These are phyloP conservation scores for Claviceps humidiphila DNA, from an alignment of 2,329 filamentous ascomycete genomes.

Conservation along the genomic window DNA sequence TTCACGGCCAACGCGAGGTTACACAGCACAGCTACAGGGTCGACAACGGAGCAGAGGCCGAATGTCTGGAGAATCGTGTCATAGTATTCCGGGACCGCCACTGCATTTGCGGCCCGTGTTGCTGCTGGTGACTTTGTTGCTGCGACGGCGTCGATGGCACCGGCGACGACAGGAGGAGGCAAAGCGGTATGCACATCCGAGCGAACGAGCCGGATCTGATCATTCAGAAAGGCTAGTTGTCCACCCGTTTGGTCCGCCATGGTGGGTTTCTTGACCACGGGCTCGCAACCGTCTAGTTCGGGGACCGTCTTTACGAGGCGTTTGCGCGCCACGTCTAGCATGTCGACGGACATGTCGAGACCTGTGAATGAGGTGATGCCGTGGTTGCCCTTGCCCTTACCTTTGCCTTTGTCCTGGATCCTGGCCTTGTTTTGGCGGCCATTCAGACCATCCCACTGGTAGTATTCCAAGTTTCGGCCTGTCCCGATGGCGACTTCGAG, in stretches of 20 bases:
- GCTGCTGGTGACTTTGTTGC: too few relatives aligned
- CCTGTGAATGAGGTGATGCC: conserved; percentile 45
- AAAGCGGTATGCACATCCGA: conserved; percentile 34
- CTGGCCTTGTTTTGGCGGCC: background rate
- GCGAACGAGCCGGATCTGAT: conserved; percentile 33
- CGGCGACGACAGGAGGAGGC: conserved; percentile 20
- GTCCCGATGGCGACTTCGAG: conserved; percentile 51
- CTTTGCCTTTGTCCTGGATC: background rate
- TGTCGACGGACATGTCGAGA: conserved; percentile 46
- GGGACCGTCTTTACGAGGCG: conserved; percentile 35
- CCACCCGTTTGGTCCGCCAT: conserved; percentile 22
- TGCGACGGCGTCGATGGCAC: background rate
- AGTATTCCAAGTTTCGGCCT: conserved; percentile 46
- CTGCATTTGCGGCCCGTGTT: too few relatives aligned
- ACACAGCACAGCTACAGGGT: conserved; percentile 39
- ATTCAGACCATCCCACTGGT: conserved; percentile 37
- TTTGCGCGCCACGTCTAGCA: conserved; percentile 43
- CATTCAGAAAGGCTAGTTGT: conserved; percentile 26
- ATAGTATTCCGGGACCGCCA: conserved; percentile 22
- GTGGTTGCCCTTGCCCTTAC: background rate
- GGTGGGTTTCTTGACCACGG: conserved; percentile 19
- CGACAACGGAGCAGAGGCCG: conserved; percentile 47
- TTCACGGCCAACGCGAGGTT: conserved; percentile 39
- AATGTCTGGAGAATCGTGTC: conserved; percentile 53
- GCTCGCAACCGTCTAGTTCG: conserved; percentile 18